Conservation (phyloP, 2,329 filamentous ascomycete species). For the Exserohilum turcica region DNA sequence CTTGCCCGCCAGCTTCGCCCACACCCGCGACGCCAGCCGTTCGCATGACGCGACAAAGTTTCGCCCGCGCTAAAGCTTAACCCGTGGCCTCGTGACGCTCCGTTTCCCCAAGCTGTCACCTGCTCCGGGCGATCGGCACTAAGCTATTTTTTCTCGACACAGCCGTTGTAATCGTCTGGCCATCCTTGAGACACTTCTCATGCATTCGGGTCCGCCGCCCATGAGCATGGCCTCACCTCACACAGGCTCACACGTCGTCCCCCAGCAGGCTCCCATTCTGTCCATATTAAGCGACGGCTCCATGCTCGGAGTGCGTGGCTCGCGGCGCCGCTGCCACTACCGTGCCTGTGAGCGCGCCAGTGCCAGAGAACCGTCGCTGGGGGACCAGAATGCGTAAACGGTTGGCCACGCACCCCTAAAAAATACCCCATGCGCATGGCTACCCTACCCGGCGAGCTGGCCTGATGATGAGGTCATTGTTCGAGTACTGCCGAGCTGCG, state of each 20-base stretch:
- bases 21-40: constrained; percentile 5
- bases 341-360: neutral
- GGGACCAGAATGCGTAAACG: neutral
- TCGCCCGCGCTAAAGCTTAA: constrained; percentile 12
- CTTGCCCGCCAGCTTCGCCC: no score
- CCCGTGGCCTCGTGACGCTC: constrained; percentile 11
- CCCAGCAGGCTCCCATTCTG: neutral
- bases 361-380: constrained; percentile 2
- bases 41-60: constrained; percentile 14
- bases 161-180: constrained; percentile 11
- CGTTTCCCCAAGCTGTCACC: constrained; percentile 10
- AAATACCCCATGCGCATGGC: no score
- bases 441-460: neutral
- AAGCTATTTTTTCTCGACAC: constrained; percentile 3
- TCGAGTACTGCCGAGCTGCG: constrained; percentile 2
- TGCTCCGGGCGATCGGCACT: constrained; percentile 14
- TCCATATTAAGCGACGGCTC: constrained; percentile 3
- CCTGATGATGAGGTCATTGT: constrained; percentile 11
- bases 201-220: constrained; percentile 2
- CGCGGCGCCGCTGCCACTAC: constrained; percentile 1
- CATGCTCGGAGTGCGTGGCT: neutral
- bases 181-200: constrained; percentile 4
- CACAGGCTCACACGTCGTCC: no score
- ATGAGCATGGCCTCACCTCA: constrained; percentile 1
- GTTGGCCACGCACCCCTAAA: no score